These are phyloP conservation scores for Peniophora sp. DNA, from an alignment of 1,284 basidiomycete genomes.

Conservation along the genomic window DNA sequence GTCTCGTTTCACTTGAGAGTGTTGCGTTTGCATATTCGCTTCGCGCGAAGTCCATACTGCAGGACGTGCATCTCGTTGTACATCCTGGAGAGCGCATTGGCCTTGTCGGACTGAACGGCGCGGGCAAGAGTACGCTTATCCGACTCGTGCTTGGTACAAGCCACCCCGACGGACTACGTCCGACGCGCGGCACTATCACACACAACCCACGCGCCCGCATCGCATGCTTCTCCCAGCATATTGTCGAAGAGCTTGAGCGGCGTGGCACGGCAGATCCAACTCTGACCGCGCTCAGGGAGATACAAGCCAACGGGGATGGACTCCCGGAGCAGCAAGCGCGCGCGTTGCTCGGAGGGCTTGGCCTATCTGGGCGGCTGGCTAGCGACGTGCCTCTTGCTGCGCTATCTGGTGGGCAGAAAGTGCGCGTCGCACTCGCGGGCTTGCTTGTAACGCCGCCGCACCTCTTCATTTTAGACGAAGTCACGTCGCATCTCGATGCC, in stretches of 20 bases:
- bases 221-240: conserved; percentile 50
- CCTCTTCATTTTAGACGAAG: conserved; percentile 56
- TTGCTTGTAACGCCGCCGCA: conserved; percentile 41
- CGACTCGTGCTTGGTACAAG: conserved; percentile 41
- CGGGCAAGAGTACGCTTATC: conserved; percentile 58
- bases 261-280: conserved; percentile 29
- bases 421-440: conserved; percentile 33
- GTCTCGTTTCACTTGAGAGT: conserved; percentile 42
- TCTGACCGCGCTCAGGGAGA: conserved; percentile 28
- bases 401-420: conserved; percentile 59
- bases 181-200: conserved; percentile 45
- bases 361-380: conserved; percentile 37
- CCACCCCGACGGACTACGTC: conserved; percentile 24
- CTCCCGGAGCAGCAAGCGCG: conserved; percentile 37
- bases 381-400: conserved; percentile 34
- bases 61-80: too few species aligned
- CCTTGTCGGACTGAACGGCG: conserved; percentile 11
- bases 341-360: conserved; percentile 39
- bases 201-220: conserved; percentile 51
- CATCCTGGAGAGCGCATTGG: too few species aligned
- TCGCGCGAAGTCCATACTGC: too few species aligned
- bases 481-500: conserved; percentile 66
- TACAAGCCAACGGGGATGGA: conserved; percentile 15
- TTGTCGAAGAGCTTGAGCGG: conserved; percentile 39
- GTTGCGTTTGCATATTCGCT: conserved; percentile 40